Evolutionary conservation across 768 basidiomycete genomes (phyloP).

Genomic region (Fomitopsis serialis): DNA sequence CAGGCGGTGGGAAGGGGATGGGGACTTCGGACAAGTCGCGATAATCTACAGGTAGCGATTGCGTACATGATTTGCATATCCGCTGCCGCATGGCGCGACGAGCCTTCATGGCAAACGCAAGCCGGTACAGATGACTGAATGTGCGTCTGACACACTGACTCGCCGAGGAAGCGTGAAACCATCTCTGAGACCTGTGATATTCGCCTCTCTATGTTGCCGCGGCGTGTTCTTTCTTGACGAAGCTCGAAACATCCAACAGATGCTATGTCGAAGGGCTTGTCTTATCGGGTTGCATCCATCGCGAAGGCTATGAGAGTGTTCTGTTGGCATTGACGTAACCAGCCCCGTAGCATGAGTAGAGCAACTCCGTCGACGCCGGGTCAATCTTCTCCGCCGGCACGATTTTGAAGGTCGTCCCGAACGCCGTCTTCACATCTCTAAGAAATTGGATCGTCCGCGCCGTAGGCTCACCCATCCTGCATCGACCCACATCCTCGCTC

Average conservation of each 20-base stretch:
- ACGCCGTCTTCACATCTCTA: slow-evolving; percentile 73
- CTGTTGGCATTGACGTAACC: slow-evolving; percentile 90
- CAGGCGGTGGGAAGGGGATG: slow-evolving; percentile 54
- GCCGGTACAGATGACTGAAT: no score
- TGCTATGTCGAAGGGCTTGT: no score
- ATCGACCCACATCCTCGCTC: slow-evolving; percentile 92
- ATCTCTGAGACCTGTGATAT: no score
- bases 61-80: no score
- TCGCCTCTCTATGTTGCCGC: no score
- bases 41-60: slow-evolving; percentile 54
- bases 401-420: slow-evolving; percentile 93
- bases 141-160: no score
- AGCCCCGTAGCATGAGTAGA: slow-evolving; percentile 88
- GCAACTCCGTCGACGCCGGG: slow-evolving; percentile 48
- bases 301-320: slow-evolving; percentile 49
- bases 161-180: no score
- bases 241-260: background rate
- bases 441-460: slow-evolving; percentile 87
- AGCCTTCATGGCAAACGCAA: no score
- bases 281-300: no score
- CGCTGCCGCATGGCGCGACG: no score
- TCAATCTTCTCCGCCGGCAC: slow-evolving; percentile 51
- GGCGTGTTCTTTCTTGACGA: no score
- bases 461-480: slow-evolving; percentile 81
- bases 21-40: slow-evolving; percentile 68